Base-by-base conservation (phyloP, 148 eudicot genomes). In the Vaccinium corymbosum region DNA sequence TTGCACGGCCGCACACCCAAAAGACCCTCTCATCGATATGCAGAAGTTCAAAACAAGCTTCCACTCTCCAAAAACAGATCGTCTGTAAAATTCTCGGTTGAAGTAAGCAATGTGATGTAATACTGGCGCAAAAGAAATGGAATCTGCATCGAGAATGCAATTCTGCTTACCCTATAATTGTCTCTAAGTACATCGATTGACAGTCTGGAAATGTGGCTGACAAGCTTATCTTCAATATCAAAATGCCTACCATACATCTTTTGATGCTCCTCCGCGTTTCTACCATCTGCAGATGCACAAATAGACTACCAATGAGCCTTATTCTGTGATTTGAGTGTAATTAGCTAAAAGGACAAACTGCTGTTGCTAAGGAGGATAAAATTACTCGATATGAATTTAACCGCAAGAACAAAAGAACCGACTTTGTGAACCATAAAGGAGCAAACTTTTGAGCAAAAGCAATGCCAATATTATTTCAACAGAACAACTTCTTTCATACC, bases 161-260 rank as follows among this genome's bases (percentile, higher is more conserved):
- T 75, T 84, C 46, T 9, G 77, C 90, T 84, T 84, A 94, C 98
- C 94, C 94, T 76, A 76, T 91, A 94, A 86, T 94, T 90, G 73
- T 90, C 88, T 86, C 94, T 94, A n/a, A 95, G 95, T 51, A 90
- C 72, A 51, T 96, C 97, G 64, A 96, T 94, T 42, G 98, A 94
- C 83, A 62, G 91, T 85, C 98, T 92, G 29, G 97, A 88, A 61
- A 96, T 90, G 75, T 84, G 93, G 92, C 98, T 94, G 62, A 94
- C 97, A 78, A 94, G 98, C 91, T 96, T 95, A 84, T 96, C 98
- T 52, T 96, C 95, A 32, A 90, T 84, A n/a, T 92, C 98, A 96
- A 96, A 96, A 88, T 94, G 98, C 85, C 98, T 89, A 70, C 98
- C 97, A 81, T 87, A 90, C 93, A 92, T 94, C 86, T 96, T 96